Conservation (phyloP, 2,329 filamentous ascomycete genomes). For the Cadophora luteo-olivacea region DNA sequence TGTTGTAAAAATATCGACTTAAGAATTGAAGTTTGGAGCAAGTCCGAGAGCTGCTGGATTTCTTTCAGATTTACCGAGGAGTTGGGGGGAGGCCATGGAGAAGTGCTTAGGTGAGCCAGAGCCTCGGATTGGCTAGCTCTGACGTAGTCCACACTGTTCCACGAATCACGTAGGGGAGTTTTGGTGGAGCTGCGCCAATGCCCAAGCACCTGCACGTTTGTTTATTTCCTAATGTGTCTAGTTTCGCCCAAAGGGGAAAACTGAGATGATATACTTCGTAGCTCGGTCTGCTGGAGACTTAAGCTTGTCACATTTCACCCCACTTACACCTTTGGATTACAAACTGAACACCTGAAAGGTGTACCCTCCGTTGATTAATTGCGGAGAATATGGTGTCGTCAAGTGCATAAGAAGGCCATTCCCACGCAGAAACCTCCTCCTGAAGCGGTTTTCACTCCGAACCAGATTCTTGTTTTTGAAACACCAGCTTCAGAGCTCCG, state of each 20-base stretch:
- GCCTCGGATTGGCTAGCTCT: background rate
- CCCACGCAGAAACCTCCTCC: background rate
- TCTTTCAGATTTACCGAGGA: background rate
- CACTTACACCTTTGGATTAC: background rate
- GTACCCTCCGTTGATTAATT: background rate
- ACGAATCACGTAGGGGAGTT: background rate
- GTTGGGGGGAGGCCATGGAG: background rate
- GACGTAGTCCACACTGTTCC: background rate
- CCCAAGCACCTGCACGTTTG: background rate
- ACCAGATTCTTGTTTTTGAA: background rate
- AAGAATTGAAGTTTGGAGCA: background rate
- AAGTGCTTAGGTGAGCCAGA: constrained; percentile 1
- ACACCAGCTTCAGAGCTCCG: background rate
- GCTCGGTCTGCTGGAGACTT: background rate
- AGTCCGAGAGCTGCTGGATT: background rate
- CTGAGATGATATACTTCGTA: background rate
- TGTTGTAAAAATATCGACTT: background rate
- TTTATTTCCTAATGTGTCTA: background rate
- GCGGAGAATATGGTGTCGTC: background rate
- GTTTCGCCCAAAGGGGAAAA: constrained; percentile 3
- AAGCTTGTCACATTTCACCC: background rate
- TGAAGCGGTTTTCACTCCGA: background rate
- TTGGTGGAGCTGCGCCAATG: background rate
- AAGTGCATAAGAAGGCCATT: background rate
- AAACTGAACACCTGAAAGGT: background rate